These are phyloP conservation scores for Pterocarpus macrocarpus DNA, from an alignment of 306 rosid species.

Conservation along the genomic window DNA sequence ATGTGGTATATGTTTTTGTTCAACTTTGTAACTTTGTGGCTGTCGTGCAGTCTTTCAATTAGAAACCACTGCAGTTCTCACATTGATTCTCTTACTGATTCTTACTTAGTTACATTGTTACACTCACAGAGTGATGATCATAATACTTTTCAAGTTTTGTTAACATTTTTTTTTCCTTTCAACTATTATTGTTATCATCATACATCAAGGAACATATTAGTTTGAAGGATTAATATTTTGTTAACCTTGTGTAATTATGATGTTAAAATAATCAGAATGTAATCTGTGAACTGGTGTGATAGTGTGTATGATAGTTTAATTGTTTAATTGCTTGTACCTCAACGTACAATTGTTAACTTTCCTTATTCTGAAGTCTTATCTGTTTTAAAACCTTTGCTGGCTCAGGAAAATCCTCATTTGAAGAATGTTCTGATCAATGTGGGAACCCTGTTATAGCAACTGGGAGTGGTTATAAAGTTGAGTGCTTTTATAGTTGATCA, in stretches of 20 bases:
- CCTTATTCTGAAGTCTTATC: background rate
- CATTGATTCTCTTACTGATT: background rate
- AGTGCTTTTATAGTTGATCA: background rate
- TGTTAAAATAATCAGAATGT: background rate
- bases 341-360: background rate
- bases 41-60: background rate
- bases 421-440: background rate
- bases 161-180: background rate
- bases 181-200: background rate
- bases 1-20: background rate
- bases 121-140: no score
- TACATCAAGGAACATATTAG: background rate
- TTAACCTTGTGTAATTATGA: background rate
- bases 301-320: background rate
- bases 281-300: background rate
- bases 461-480: background rate
- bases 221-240: background rate
- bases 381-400: background rate
- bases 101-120: background rate
- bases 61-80: background rate
- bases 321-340: background rate
- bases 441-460: background rate
- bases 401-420: background rate
- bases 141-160: no score
- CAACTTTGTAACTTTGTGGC: background rate